Evolutionary conservation across 192 early-diverging fungal species (phyloP), one percentile per base, ranked within the genome.

Genomic region (Oehlia diaphana): DNA sequence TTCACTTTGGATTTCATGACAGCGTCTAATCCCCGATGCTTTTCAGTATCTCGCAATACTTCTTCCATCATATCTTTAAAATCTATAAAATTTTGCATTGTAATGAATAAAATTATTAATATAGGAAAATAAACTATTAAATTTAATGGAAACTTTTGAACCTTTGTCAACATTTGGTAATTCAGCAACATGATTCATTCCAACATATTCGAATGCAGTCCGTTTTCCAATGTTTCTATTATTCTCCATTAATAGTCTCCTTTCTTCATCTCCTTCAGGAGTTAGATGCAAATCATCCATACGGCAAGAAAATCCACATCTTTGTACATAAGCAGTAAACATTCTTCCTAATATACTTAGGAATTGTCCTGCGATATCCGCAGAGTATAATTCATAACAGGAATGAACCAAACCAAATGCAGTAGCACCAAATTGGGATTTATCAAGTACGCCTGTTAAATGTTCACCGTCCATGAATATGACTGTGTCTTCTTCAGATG

Each of bases 231-330:
- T 87, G 31, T 81, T 81, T 73, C 82, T 81, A 80, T 90, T 88
- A 37, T 84, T 81, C 33, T 88, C 79, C 75, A 98, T 90, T 33
- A 98, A 86, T 28, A 92, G 90, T 44, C 90, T 89, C 74, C 98
- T 91, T 44, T 87, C 82, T 35, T 82, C 82, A 81, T 99, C 92
- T 44, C 97, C 98, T 81, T 93, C 89, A 9, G 82, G 82, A 28
- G 93, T 98, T 42, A 99, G 87, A 63, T 90, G 86, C 87, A 99
- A 89, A 91, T 99, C 98, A 82, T 99, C 97, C 96, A 99, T 98
- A 77, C 98, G 92, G 86, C 98, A 99, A 64, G 93, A 92, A 83
- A 99, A 99, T 26, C 95, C 98, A 73, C 88, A 91, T 74, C 90
- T 88, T 83, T 98, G 97, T 14, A 95, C 87, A 84, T 96, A 98